Conservation (phyloP, 2,329 filamentous ascomycete species). For the Ustulina deusta region DNA sequence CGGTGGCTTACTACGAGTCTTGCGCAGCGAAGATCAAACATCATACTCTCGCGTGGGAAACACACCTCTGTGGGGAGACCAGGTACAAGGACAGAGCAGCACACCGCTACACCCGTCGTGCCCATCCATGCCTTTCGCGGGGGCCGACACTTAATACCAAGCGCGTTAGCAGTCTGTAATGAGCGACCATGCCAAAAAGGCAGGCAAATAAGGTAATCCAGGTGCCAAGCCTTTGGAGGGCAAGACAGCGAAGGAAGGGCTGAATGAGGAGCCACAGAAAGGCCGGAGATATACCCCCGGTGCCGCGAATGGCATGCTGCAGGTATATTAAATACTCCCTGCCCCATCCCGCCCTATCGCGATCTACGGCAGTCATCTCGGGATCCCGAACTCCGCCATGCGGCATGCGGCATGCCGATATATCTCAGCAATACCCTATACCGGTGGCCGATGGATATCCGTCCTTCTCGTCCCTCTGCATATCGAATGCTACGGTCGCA, state of each 20-base stretch:
- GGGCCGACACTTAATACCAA: neutral
- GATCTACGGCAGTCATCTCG: neutral
- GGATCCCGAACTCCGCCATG: slow-evolving; percentile 6
- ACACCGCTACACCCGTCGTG: slow-evolving; percentile 4
- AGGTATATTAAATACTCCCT: slow-evolving; percentile 11
- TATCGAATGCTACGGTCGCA: neutral
- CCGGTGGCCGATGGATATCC: neutral
- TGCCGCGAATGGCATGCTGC: slow-evolving; percentile 32
- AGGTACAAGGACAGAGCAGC: slow-evolving; percentile 4
- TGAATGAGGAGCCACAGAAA: neutral
- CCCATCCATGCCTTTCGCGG: neutral
- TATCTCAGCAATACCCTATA: neutral
- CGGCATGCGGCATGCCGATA: slow-evolving; percentile 17
- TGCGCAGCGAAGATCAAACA: neutral
- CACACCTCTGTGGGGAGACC: slow-evolving; percentile 4
- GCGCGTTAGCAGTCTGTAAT: neutral
- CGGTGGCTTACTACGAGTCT: slow-evolving; percentile 16
- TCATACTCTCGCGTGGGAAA: neutral
- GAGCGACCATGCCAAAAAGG: neutral
- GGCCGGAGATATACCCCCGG: slow-evolving; percentile 1
- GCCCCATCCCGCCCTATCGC: neutral
- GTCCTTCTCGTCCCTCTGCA: neutral
- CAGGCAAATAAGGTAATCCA: neutral
- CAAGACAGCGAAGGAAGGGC: neutral
- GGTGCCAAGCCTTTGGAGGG: neutral